Evolutionary conservation across 441 rosid species (phyloP), one percentile per base, ranked within the genome.

Genomic region (Gossypium lobatum): DNA sequence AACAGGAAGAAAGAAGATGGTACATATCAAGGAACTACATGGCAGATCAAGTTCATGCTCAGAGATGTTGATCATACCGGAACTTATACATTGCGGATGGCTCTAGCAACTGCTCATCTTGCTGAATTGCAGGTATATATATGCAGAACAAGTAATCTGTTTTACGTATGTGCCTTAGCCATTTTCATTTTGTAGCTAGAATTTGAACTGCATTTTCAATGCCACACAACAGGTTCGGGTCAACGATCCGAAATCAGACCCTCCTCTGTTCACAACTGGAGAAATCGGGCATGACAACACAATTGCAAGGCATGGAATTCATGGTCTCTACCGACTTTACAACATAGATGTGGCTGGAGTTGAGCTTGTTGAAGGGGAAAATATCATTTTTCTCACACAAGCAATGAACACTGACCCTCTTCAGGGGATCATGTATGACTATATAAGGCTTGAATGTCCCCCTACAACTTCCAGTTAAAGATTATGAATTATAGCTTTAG

Each of bases 301-400:
- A 0, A 88, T 95, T 16, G 90, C 99, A 20, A 89, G 99, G 76
- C 97, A 95, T 71, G 99, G 99, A 28, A 87, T 90, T 75, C 98
- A 86, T 74, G 98, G 98, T 64, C 80, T 91, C 13, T 91, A 91
- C 80, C 83, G 98, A 85, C 88, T 95, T 8, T 95, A 80, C 84
- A 80, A 77, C 18, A 79, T 90, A 21, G 81, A 86, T 11, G 79
- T 95, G 1, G 77, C 85, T 1, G 87, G 92, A n/a, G 71, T 53
- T 26, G 69, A 72, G 74, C 85, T 93, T 57, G 74, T 80, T 0
- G 73, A 84, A 62, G 96, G 98, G 54, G 87, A 84, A 48, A 93
- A 95, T 52, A 85, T 86, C 23, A 74, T 95, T 70, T 95, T 85
- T 75, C 73, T 93, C 72, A 88, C 86, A 59, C 98, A 93, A 70